phyloP scores from a whole-genome alignment of 108 stramenopile species.

The Fistulifera pelliculosa region DNA sequence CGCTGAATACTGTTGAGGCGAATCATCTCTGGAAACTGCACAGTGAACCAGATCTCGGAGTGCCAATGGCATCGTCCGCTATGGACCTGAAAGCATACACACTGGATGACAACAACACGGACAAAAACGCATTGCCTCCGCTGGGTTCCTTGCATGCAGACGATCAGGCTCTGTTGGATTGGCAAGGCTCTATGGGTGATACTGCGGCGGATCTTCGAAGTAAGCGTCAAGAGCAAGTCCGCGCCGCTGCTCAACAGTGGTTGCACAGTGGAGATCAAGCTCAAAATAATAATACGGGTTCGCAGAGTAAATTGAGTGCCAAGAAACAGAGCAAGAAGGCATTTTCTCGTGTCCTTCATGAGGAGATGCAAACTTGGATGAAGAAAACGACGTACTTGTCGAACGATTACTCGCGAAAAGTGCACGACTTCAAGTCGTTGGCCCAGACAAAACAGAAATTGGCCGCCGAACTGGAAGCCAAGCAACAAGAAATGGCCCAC shows the following conservation, averaged over 20 bases:
- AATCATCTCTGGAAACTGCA: conserved; percentile 78
- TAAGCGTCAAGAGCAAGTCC: conserved; percentile 40
- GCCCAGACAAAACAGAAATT: conserved; percentile 56
- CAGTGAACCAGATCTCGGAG: conserved; percentile 53
- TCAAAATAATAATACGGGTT: conserved; percentile 7
- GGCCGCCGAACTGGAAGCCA: conserved; percentile 31
- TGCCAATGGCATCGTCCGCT: conserved; percentile 71
- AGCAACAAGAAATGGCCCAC: conserved; percentile 28
- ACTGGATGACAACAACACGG: conserved; percentile 9
- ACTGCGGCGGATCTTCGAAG: conserved; percentile 63
- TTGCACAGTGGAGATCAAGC: conserved; percentile 33
- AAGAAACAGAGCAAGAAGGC: conserved; percentile 30
- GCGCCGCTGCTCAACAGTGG: conserved; percentile 61
- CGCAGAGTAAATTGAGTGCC: not conserved
- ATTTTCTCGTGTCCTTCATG: conserved; percentile 74
- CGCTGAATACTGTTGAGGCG: conserved; percentile 67
- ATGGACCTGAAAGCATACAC: conserved; percentile 66
- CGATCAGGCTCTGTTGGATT: conserved; percentile 66
- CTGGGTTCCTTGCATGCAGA: conserved; percentile 39
- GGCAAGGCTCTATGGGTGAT: conserved; percentile 72
- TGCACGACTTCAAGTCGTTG: conserved; percentile 80
- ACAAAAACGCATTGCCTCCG: not conserved
- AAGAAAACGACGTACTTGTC: conserved; percentile 84
- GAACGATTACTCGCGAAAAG: conserved; percentile 65
- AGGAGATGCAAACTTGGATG: conserved; percentile 73